These are phyloP conservation scores for Fusarium succisae DNA, from an alignment of 2,329 filamentous ascomycete species.

Conservation along the genomic window DNA sequence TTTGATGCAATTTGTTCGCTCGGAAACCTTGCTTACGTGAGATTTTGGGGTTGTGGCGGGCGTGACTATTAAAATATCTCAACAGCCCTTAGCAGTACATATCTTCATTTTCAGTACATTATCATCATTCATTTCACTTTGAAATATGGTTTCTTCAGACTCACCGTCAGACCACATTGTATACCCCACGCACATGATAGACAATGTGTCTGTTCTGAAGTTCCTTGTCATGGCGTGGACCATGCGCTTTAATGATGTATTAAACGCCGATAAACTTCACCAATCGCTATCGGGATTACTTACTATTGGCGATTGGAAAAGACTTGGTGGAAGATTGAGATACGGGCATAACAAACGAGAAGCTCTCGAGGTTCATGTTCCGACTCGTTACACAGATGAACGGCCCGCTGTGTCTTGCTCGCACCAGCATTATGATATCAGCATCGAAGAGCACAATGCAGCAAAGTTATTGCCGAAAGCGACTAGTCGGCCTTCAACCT, in stretches of 20 bases:
- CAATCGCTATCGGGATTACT: not conserved
- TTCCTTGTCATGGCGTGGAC: not conserved
- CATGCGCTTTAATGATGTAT: not conserved
- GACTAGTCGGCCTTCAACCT: not conserved
- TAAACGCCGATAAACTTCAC: not conserved
- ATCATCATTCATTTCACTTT: not conserved
- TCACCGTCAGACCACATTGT: rapidly evolving
- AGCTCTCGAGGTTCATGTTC: not conserved
- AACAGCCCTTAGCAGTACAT: not conserved
- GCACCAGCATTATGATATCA: not conserved
- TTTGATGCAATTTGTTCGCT: not conserved
- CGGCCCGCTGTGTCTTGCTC: not conserved
- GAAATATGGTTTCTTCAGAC: rapidly evolving
- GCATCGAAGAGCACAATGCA: not conserved
- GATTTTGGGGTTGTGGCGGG: not conserved
- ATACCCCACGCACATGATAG: not conserved
- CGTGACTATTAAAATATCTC: not conserved
- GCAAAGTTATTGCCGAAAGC: rapidly evolving
- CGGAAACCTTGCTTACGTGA: not conserved
- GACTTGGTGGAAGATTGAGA: not conserved
- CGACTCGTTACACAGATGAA: not conserved
- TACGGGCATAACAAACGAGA: rapidly evolving
- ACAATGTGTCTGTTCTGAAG: not conserved
- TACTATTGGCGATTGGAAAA: not conserved
- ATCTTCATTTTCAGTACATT: not conserved